Conservation (phyloP, 1,284 basidiomycete genomes). For the Takashimella koratensis region DNA sequence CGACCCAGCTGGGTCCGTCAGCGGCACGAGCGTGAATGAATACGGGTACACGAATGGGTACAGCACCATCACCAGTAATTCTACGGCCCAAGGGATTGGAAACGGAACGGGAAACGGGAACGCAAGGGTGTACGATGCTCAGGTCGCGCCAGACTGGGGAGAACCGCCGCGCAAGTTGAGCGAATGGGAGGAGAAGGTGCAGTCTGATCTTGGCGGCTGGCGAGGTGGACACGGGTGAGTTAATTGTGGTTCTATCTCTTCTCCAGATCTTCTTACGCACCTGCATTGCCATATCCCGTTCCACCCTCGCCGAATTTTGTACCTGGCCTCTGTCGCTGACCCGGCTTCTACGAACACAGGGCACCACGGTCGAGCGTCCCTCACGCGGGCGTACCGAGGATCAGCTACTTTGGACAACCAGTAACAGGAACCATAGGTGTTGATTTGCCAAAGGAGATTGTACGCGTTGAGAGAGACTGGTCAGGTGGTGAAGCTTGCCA, state of each 20-base stretch:
- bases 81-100: too few species aligned
- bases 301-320: too few species aligned
- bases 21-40: too few species aligned
- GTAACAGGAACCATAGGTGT: conserved; percentile 36
- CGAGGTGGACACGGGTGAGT: conserved; percentile 43
- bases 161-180: conserved; percentile 12
- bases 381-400: conserved; percentile 18
- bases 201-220: conserved; percentile 39
- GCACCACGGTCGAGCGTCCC: conserved; percentile 24
- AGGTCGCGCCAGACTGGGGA: background rate
- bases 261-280: background rate
- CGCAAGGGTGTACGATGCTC: too few species aligned
- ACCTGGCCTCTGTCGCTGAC: background rate
- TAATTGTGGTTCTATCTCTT: background rate
- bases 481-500: conserved; percentile 48
- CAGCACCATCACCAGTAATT: too few species aligned
- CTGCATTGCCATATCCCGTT: too few species aligned
- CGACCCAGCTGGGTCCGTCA: too few species aligned
- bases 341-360: conserved; percentile 6
- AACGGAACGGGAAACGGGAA: too few species aligned
- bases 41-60: too few species aligned
- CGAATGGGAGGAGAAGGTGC: conserved; percentile 34
- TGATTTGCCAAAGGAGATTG: conserved; percentile 47
- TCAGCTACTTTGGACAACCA: conserved; percentile 32
- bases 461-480: conserved; percentile 52